Evolutionary conservation across 176 grass and related monocot species (phyloP).

Genomic region (Zizania latifolia): DNA sequence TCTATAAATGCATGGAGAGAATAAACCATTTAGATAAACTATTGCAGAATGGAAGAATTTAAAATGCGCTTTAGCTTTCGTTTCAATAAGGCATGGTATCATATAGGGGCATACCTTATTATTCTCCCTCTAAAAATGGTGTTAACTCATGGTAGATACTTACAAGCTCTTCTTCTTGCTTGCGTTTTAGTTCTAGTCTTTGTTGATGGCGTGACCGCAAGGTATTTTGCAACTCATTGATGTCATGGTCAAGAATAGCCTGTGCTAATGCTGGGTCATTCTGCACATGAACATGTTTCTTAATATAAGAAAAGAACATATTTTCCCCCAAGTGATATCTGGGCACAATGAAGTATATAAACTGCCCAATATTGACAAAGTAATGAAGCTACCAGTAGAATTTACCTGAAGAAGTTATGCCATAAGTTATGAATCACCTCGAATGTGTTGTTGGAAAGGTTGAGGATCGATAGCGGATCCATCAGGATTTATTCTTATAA

Average conservation of each 20-base stretch:
- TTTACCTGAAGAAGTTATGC: conserved; percentile 80
- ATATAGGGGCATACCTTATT: too few species aligned
- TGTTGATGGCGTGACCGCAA: too few species aligned
- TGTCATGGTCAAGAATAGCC: conserved; percentile 74
- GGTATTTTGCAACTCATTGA: conserved; percentile 63
- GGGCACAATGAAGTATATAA: neutral
- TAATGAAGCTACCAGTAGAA: neutral
- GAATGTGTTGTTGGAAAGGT: conserved; percentile 73
- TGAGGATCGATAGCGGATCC: conserved; percentile 72
- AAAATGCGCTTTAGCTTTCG: neutral
- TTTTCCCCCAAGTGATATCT: neutral
- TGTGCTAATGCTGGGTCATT: too few species aligned
- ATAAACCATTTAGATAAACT: neutral
- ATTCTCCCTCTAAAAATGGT: too few species aligned
- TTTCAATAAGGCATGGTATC: neutral
- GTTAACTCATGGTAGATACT: conserved; percentile 35
- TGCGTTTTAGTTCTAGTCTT: too few species aligned
- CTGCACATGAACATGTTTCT: too few species aligned
- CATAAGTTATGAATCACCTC: conserved; percentile 74
- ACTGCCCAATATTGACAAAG: neutral
- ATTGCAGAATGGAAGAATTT: neutral
- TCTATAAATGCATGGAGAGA: neutral
- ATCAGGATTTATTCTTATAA: conserved; percentile 55
- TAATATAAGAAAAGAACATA: neutral
- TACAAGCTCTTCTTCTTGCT: too few species aligned